Percentiles rank a stretch among this genome's conserved stretches.
These are phyloP conservation scores for Neodidymelliopsis sp. DNA, from an alignment of 2,329 filamentous ascomycete genomes.

Conservation along the genomic window DNA sequence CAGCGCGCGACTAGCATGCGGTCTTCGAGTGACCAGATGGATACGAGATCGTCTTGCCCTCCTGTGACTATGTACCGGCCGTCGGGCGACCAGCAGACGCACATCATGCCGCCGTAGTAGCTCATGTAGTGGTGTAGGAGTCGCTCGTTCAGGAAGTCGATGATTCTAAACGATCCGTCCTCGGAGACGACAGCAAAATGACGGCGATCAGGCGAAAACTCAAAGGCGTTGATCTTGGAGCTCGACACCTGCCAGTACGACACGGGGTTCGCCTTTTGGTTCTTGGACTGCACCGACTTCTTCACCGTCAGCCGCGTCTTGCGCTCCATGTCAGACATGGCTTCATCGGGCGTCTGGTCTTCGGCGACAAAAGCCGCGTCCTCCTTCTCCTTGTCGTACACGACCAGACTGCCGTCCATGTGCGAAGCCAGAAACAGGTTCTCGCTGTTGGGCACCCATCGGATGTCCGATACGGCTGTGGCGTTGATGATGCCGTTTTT, in stretches of 20 bases:
- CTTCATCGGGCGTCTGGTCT: conserved; percentile 50
- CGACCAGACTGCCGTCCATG: conserved; percentile 86
- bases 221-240: conserved; percentile 87
- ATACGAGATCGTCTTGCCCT: conserved; percentile 93
- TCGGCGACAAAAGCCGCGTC: conserved; percentile 81
- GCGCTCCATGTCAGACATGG: conserved; percentile 44
- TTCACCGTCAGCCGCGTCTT: conserved; percentile 69
- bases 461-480: conserved; percentile 84
- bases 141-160: conserved; percentile 92
- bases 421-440: conserved; percentile 91
- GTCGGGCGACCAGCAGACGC: conserved; percentile 97
- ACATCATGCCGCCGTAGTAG: conserved; percentile 92
- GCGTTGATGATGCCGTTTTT: conserved; percentile 94
- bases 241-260: conserved; percentile 92
- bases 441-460: conserved; percentile 94
- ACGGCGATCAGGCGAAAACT: conserved; percentile 87
- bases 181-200: conserved; percentile 91
- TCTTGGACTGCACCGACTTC: conserved; percentile 92
- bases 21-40: conserved; percentile 92
- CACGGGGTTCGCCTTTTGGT: conserved; percentile 92
- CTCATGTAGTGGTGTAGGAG: conserved; percentile 86
- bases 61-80: conserved; percentile 95
- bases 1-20: conserved; percentile 86
- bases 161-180: conserved; percentile 85
- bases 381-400: conserved; percentile 98